Base-by-base conservation (phyloP, 2,329 filamentous ascomycete species). In the Cladophialophora bantiana region DNA sequence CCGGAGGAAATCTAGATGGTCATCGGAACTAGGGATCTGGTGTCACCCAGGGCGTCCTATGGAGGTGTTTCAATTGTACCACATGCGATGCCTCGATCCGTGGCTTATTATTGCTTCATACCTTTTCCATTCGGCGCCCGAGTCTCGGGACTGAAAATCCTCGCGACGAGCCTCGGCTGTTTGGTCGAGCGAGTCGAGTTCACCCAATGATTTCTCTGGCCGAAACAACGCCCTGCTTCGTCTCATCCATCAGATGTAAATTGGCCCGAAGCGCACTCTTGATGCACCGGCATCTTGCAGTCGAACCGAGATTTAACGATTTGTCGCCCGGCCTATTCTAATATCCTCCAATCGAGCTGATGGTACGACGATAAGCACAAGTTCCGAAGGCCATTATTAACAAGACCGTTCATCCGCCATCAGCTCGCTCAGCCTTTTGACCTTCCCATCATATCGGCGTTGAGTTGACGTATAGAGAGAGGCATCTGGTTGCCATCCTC, bases 141-240 rank as follows among this genome's bases (percentile, higher is more conserved):
- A 42, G 40, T 42, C 15, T 4, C 40, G n/a, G 40, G 26, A 26
- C 26, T 2, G 40, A 10, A 20, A 48, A 48, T 48, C 18, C 3
- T 61, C 2, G 31, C 13, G 26, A 62, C 35, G 59, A 52, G 50
- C 59, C 59, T 62, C 59, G 59, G 59, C 32, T 55, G 18, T 62
- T 62, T 54, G 18, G 34, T 7, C 35, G 10, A 18, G 18, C 56
- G 32, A 10, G 18, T 26, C 20, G 15, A 42, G 32, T 53, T 53
- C 13, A 7, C 45, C 42, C 57, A 61, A 52, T 50, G 20, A 31
- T 50, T 50, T 38, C 20, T 34, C 2, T 35, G 34, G 45, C 59
- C 59, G 59, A 62, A 40, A 18, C 48, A 62, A 54, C 59, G 52
- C 59, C 58, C 58, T 61, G 7, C 45, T 26, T 4, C n/a, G 3